These are phyloP conservation scores for Ehretia macrophylla DNA, from an alignment of 257 asterid species.

Conservation along the genomic window DNA sequence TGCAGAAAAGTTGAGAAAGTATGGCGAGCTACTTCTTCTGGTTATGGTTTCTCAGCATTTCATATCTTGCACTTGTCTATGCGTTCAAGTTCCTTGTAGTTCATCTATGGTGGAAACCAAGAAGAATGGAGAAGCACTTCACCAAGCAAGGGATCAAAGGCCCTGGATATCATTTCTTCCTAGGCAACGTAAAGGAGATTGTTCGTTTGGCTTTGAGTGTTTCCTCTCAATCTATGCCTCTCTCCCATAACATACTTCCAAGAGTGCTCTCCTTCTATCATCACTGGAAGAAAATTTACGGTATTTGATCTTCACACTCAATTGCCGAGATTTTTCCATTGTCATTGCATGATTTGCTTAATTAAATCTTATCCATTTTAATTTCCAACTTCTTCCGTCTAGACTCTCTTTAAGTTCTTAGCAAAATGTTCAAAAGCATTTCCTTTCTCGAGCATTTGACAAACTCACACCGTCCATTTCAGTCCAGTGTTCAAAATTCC, in stretches of 20 bases:
- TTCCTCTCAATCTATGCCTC: slow-evolving; percentile 59
- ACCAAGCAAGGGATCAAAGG: slow-evolving; percentile 72
- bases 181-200: slow-evolving; percentile 83
- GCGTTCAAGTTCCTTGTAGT: slow-evolving; percentile 29
- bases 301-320: slow-evolving; percentile 21
- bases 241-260: slow-evolving; percentile 84
- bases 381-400: no score
- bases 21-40: background rate
- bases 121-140: slow-evolving; percentile 52
- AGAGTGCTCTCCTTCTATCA: slow-evolving; percentile 87
- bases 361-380: no score
- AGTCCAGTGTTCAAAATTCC: no score
- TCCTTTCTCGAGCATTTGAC: no score
- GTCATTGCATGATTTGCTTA: no score
- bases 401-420: no score
- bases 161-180: slow-evolving; percentile 60
- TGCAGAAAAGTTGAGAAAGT: background rate
- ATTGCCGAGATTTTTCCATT: no score
- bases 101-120: slow-evolving; percentile 74
- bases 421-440: no score
- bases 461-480: no score
- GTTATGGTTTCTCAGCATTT: slow-evolving; percentile 13
- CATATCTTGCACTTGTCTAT: slow-evolving; percentile 30
- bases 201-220: slow-evolving; percentile 48
- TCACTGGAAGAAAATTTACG: slow-evolving; percentile 86